These are phyloP conservation scores for Aspergillus pseudoglaucus DNA, from an alignment of 2,329 filamentous ascomycete species.

Conservation along the genomic window DNA sequence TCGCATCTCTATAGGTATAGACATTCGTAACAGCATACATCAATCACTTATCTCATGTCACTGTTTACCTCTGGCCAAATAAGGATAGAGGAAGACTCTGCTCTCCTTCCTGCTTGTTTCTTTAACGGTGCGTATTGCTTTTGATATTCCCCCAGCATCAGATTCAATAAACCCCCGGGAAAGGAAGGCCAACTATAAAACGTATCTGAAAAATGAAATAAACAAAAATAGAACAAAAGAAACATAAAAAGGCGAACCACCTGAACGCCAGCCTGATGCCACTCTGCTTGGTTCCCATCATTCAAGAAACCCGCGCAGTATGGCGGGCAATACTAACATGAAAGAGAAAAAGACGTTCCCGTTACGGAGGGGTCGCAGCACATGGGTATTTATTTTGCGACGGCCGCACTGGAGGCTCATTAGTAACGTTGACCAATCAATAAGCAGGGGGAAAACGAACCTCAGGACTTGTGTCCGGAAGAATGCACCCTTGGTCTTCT, in stretches of 20 bases:
- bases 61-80: too few species aligned
- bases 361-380: slow-evolving; percentile 14
- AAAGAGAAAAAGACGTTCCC: slow-evolving; percentile 25
- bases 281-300: slow-evolving; percentile 32
- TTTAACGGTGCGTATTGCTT: neutral
- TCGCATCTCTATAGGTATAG: slow-evolving; percentile 32
- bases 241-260: slow-evolving; percentile 26
- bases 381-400: slow-evolving; percentile 41
- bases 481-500: slow-evolving; percentile 97
- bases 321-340: slow-evolving; percentile 26
- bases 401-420: slow-evolving; percentile 34
- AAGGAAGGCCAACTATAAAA: slow-evolving; percentile 1
- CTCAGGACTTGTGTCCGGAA: slow-evolving; percentile 95
- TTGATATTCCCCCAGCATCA: slow-evolving; percentile 1
- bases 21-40: slow-evolving; percentile 36
- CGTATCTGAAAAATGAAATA: slow-evolving; percentile 6
- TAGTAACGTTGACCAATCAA: slow-evolving; percentile 5
- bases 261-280: slow-evolving; percentile 39
- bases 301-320: slow-evolving; percentile 19
- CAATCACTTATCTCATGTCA: slow-evolving; percentile 12
- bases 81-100: too few species aligned
- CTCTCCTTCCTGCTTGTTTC: too few species aligned
- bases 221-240: slow-evolving; percentile 21
- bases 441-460: slow-evolving; percentile 15
- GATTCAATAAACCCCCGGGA: neutral